Evolutionary conservation across 768 basidiomycete genomes (phyloP), one percentile per base, ranked within the genome.

Genomic region (Mycena vulgaris): DNA sequence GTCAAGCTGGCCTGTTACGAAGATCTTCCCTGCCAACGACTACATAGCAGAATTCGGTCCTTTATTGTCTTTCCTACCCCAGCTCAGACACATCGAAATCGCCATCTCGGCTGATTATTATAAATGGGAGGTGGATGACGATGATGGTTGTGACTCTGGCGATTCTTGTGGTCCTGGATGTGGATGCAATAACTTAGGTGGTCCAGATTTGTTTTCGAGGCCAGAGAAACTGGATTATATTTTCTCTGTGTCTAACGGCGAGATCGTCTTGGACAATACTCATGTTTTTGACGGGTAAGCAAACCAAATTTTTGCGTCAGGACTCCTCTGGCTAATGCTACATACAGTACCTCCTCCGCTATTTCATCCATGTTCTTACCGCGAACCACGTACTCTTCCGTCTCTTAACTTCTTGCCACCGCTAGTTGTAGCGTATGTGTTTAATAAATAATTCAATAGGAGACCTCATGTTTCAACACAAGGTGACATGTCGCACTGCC

Each of bases 41-140:
- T 58, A 59, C 35, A 31, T 40, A 6, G 4, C 19, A 49, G 49
- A 66, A 31, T 42, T 67, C 30, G 51, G 30, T 7, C 39, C 49
- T 27, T 17, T 40, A 21, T 48, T 66, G 33, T 45, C 57, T 3
- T 52, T 30, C n/a, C 57, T 66, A 10, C 49, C 47, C 19, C 56
- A 27, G 0, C 65, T 66, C 25, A n/a, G 16, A 8, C 14, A 1
- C 7, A 31, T 66, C 28, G 48, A 66, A 19, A 59, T 66, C 31
- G 28, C 2, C 47, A 6, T 67, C 21, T 53, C 51, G 39, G 66
- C 33, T 13, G 66, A 45, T 45, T n/a, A 67, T 53, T 21, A 23
- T 14, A 1, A 27, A 2, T 9, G 37, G 25, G 39, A 39, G 39
- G 39, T 39, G 39, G 39, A 39, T 16, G 7, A 8, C 3, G 39